These are phyloP conservation scores for Tulasnella sp. DNA, from an alignment of 768 basidiomycete species.

Conservation along the genomic window DNA sequence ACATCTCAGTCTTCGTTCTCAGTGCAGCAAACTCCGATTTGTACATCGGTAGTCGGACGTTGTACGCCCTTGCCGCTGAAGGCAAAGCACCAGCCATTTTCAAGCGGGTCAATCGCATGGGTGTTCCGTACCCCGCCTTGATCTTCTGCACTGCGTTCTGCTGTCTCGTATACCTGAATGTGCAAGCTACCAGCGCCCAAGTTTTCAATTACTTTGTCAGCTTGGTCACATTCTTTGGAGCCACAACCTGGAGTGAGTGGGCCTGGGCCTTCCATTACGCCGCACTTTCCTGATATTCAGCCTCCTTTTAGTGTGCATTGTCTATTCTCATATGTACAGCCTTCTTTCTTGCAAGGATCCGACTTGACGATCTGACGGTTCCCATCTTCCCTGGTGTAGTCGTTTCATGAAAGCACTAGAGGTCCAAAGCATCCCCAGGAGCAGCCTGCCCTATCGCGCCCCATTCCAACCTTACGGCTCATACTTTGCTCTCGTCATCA, in stretches of 20 bases:
- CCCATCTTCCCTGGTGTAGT: conserved; percentile 38
- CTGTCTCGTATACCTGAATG: conserved; percentile 56
- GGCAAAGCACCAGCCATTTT: conserved; percentile 35
- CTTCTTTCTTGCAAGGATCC: background rate
- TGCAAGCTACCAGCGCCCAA: conserved; percentile 49
- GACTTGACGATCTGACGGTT: background rate
- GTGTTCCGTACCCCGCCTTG: conserved; percentile 44
- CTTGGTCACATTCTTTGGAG: conserved; percentile 45
- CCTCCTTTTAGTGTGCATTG: conserved; percentile 42
- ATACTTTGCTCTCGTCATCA: conserved; percentile 37
- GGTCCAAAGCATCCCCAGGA: conserved; percentile 44
- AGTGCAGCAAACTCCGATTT: conserved; percentile 63
- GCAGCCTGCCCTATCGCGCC: conserved; percentile 46
- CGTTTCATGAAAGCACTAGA: conserved; percentile 52
- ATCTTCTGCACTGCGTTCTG: conserved; percentile 55
- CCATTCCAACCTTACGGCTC: conserved; percentile 35
- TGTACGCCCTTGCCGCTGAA: conserved; percentile 34
- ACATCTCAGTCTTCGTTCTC: conserved; percentile 37
- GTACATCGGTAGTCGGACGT: conserved; percentile 42
- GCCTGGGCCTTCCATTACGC: background rate
- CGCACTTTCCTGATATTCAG: background rate
- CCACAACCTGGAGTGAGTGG: conserved; percentile 39
- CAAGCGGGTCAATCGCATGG: conserved; percentile 32
- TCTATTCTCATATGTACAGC: conserved; percentile 58
- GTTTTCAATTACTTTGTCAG: conserved; percentile 45